Conservation (phyloP, 768 basidiomycete genomes). For the Cyclocybe cylindracea region DNA sequence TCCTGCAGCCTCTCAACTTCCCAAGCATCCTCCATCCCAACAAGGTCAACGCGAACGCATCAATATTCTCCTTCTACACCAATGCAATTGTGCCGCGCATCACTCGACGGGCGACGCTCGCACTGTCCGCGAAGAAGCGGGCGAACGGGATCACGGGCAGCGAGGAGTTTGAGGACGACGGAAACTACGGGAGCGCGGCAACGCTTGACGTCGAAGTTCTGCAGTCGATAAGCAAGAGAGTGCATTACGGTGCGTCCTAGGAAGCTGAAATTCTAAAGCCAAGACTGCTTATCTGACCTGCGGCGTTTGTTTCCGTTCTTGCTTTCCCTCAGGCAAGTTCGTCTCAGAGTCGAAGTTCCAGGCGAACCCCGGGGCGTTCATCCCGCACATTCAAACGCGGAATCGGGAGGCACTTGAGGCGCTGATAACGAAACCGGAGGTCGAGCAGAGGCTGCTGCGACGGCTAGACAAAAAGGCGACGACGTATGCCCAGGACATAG, state of each 20-base stretch:
- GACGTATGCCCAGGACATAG: conserved; percentile 82
- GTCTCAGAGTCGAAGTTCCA: conserved; percentile 97
- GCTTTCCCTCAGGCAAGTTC: conserved; percentile 80
- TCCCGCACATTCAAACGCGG: conserved; percentile 85
- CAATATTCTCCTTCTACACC: conserved; percentile 90
- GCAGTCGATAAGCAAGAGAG: conserved; percentile 97
- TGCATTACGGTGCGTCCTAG: conserved; percentile 83
- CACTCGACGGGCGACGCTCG: conserved; percentile 67
- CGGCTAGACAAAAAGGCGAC: conserved; percentile 85
- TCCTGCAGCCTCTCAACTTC: conserved; percentile 72
- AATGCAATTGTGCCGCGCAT: conserved; percentile 88
- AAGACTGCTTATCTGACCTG: neutral
- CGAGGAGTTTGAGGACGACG: conserved; percentile 85
- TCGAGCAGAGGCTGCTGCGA: conserved; percentile 81
- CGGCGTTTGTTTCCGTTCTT: neutral
- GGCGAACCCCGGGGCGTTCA: conserved; percentile 81
- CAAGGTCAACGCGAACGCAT: conserved; percentile 81
- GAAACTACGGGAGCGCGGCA: conserved; percentile 95
- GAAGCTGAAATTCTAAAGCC: no score
- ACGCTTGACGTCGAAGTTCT: conserved; percentile 94
- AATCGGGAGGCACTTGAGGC: conserved; percentile 78
- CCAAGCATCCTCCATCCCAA: conserved; percentile 81
- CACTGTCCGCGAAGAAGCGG: conserved; percentile 66
- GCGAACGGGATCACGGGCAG: conserved; percentile 66
- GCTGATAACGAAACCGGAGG: conserved; percentile 96